Percentiles rank a stretch among this genome's conserved stretches.
phyloP scores from a whole-genome alignment of 495 filamentous ascomycete genomes.

The Xylona heveae region DNA sequence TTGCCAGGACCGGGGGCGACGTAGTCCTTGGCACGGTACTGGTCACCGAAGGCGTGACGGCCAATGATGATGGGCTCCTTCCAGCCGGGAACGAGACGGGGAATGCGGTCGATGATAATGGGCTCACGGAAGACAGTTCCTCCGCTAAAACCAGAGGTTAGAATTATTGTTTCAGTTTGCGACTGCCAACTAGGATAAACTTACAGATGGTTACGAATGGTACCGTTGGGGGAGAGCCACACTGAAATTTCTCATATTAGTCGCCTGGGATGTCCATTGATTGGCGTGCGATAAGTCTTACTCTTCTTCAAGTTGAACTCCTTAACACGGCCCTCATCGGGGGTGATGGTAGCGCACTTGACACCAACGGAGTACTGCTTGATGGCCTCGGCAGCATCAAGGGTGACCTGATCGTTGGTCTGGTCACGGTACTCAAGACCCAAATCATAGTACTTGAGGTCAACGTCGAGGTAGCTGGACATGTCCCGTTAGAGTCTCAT shows the following conservation, averaged over 20 bases:
- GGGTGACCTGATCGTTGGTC: conserved; percentile 88
- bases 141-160: conserved; percentile 24
- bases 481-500: conserved; percentile 1
- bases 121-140: conserved; percentile 97
- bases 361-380: conserved; percentile 97
- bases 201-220: conserved; percentile 77
- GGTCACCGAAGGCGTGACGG: conserved; percentile 94
- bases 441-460: conserved; percentile 98
- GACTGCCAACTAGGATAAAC: conserved; percentile 6
- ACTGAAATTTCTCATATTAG: conserved; percentile 24
- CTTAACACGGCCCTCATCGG: conserved; percentile 86
- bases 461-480: conserved; percentile 69
- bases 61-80: conserved; percentile 97
- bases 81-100: conserved; percentile 87
- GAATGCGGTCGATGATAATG: conserved; percentile 83
- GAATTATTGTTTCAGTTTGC: not conserved
- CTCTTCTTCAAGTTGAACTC: conserved; percentile 98
- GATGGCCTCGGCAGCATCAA: conserved; percentile 89
- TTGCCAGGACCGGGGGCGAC: conserved; percentile 66
- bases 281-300: conserved; percentile 18
- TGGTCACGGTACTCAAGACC: conserved; percentile 87
- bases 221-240: conserved; percentile 98
- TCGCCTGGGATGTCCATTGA: not conserved
- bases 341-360: conserved; percentile 98
- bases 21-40: conserved; percentile 87